Percentiles rank a stretch among this genome's conserved stretches.
These are phyloP conservation scores for Phaeosphaeria sp. DNA, from an alignment of 2,329 filamentous ascomycete genomes.

Conservation along the genomic window DNA sequence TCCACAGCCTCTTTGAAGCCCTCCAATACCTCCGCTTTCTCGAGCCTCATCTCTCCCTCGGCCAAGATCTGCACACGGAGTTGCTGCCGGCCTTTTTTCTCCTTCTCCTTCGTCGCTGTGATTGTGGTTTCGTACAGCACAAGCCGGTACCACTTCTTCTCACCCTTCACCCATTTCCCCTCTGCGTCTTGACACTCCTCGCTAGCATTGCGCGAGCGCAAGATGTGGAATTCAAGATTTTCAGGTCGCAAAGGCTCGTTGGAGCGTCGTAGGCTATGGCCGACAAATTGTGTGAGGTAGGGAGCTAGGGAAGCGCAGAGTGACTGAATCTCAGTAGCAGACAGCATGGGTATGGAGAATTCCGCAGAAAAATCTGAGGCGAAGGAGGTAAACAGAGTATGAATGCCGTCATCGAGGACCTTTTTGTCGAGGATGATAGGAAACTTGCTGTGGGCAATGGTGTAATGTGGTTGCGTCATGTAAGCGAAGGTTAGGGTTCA, in stretches of 20 bases:
- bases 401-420: neutral
- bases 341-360: neutral
- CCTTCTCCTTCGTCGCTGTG: too few relatives aligned
- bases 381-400: neutral
- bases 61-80: neutral
- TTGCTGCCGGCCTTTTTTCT: neutral
- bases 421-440: neutral
- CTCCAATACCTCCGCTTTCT: neutral
- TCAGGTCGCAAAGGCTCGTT: neutral
- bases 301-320: neutral
- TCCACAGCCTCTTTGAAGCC: neutral
- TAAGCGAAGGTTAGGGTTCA: neutral
- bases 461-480: neutral
- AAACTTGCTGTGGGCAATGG: neutral
- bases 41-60: neutral
- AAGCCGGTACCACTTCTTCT: constrained; percentile 2
- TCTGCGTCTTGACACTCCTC: neutral
- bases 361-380: neutral
- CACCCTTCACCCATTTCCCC: neutral
- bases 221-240: neutral
- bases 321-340: neutral
- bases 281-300: neutral
- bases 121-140: neutral
- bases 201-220: neutral
- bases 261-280: neutral